These are phyloP conservation scores for Fusarium mangiferae DNA, from an alignment of 2,329 filamentous ascomycete species.

Conservation along the genomic window DNA sequence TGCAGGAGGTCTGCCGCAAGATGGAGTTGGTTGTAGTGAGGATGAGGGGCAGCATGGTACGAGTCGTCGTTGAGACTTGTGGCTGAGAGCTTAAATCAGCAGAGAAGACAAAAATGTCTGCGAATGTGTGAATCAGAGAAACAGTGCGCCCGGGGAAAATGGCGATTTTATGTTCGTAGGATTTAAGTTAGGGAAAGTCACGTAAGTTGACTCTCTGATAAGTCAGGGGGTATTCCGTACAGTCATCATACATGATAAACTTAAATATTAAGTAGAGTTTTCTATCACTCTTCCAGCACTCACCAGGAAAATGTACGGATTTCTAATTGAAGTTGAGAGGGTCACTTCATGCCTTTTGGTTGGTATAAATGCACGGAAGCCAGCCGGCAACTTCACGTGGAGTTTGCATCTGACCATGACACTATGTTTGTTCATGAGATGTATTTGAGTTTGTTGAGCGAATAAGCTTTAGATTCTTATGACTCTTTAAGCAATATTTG, in stretches of 20 bases:
- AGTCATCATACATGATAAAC: not conserved
- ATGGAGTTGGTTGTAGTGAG: not conserved
- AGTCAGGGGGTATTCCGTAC: no score
- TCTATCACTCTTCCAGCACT: rapidly evolving
- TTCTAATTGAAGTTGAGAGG: not conserved
- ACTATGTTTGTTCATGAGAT: no score
- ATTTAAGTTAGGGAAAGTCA: not conserved
- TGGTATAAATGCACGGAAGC: not conserved
- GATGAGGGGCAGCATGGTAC: not conserved
- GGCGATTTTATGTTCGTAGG: not conserved
- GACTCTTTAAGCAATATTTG: no score
- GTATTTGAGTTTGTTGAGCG: no score
- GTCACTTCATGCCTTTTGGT: not conserved
- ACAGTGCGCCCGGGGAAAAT: rapidly evolving
- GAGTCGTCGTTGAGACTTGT: not conserved
- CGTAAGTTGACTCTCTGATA: not conserved
- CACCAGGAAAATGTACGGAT: rapidly evolving
- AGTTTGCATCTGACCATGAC: not conserved
- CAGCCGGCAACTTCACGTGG: not conserved
- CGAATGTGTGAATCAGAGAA: not conserved
- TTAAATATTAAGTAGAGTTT: not conserved
- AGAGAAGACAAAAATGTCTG: not conserved
- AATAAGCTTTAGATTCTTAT: rapidly evolving
- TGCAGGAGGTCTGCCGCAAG: not conserved
- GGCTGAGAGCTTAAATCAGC: not conserved